Evolutionary conservation across 441 rosid species (phyloP).

Genomic region (Adansonia gregorii): DNA sequence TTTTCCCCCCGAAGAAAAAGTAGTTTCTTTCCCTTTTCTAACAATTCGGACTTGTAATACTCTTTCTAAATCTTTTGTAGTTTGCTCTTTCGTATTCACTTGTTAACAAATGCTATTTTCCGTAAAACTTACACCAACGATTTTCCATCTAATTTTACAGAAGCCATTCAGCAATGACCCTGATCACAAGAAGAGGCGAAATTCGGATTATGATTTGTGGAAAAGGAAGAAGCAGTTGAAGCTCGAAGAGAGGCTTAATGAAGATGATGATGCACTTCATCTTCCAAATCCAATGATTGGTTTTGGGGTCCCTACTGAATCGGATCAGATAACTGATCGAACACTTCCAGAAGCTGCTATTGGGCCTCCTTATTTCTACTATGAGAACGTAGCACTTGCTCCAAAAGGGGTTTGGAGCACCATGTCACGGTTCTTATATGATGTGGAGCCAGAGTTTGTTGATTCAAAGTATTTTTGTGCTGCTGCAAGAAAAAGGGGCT

Average conservation of each 20-base stretch:
- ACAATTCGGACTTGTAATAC: slow-evolving; percentile 7
- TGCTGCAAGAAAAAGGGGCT: slow-evolving; percentile 89
- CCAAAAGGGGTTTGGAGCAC: slow-evolving; percentile 92
- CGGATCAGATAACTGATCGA: slow-evolving; percentile 36
- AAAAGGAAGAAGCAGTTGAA: slow-evolving; percentile 38
- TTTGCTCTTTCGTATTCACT: background rate
- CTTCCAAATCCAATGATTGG: slow-evolving; percentile 94
- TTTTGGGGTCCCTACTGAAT: slow-evolving; percentile 77
- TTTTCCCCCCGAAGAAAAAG: slow-evolving; percentile 57
- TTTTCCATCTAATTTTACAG: slow-evolving; percentile 38
- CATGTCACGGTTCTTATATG: slow-evolving; percentile 64
- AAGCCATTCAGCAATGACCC: slow-evolving; percentile 31
- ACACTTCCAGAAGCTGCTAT: slow-evolving; percentile 58
- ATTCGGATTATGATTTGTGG: slow-evolving; percentile 26
- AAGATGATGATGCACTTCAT: slow-evolving; percentile 57
- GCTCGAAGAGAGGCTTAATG: slow-evolving; percentile 36
- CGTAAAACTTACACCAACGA: background rate
- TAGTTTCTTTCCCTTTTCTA: slow-evolving; percentile 31
- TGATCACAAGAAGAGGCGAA: slow-evolving; percentile 57
- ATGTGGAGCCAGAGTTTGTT: slow-evolving; percentile 78
- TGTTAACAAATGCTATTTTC: background rate
- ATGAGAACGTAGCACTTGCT: slow-evolving; percentile 91
- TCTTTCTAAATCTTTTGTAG: background rate
- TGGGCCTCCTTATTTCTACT: slow-evolving; percentile 83
- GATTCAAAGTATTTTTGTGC: slow-evolving; percentile 85